Percentiles rank a stretch among this genome's conserved stretches.
Conservation (phyloP, 2,329 filamentous ascomycete species). For the Coniosporium tulheliwenetii region DNA sequence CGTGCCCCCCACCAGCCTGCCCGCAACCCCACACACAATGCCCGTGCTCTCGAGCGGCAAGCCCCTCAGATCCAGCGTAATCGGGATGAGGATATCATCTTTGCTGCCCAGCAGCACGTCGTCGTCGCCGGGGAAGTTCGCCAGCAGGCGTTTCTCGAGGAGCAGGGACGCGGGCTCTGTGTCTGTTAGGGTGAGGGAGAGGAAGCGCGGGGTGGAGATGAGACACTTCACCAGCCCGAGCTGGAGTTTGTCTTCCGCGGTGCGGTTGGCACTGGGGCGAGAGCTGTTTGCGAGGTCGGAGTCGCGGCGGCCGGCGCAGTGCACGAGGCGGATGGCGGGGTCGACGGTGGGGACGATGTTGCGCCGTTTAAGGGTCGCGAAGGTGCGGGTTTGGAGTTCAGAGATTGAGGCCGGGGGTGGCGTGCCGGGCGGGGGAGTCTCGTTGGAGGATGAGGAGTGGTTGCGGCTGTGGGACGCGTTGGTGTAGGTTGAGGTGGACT, state of each 20-base stretch:
- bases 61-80: conserved; percentile 70
- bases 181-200: conserved; percentile 58
- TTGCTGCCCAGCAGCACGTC: conserved; percentile 64
- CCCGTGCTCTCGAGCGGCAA: conserved; percentile 80
- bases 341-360: conserved; percentile 61
- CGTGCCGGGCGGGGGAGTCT: conserved; percentile 41
- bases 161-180: conserved; percentile 61
- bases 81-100: conserved; percentile 60
- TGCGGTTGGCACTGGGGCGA: conserved; percentile 16
- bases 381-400: conserved; percentile 72
- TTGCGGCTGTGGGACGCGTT: conserved; percentile 32
- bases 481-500: conserved; percentile 48
- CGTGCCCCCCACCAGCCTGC: conserved; percentile 61
- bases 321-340: conserved; percentile 53
- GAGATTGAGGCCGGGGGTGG: conserved; percentile 63
- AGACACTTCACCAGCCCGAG: conserved; percentile 33
- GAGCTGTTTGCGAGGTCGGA: conserved; percentile 12
- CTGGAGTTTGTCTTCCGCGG: conserved; percentile 26
- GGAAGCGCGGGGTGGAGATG: conserved; percentile 45
- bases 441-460: conserved; percentile 27
- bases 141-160: conserved; percentile 51
- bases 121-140: conserved; percentile 28
- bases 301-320: conserved; percentile 56
- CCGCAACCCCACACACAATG: conserved; percentile 88
- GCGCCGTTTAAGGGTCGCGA: conserved; percentile 63